Evolutionary conservation across 306 rosid species (phyloP).

Genomic region (Cicer arietinum): DNA sequence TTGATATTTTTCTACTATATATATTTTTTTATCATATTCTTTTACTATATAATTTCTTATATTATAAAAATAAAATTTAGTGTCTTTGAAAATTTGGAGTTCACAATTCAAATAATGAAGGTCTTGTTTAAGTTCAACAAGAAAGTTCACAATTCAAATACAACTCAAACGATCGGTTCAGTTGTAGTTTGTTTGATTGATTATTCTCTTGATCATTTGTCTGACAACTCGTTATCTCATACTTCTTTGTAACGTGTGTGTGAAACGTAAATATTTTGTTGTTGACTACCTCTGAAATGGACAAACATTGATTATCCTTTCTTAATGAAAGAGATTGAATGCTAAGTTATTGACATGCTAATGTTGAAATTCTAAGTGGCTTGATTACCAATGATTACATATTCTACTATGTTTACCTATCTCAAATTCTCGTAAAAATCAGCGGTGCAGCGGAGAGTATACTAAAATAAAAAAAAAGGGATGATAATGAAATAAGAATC

Average conservation of each 20-base stretch:
- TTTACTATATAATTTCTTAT: too few relatives aligned
- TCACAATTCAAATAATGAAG: too few relatives aligned
- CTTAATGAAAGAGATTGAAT: constrained; percentile 21
- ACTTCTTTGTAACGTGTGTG: constrained; percentile 30
- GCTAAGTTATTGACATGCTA: not conserved
- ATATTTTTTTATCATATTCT: too few relatives aligned
- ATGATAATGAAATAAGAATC: too few relatives aligned
- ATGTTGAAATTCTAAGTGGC: not conserved
- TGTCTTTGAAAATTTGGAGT: too few relatives aligned
- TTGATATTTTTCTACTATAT: too few relatives aligned
- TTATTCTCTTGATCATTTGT: constrained; percentile 13
- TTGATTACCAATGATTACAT: not conserved
- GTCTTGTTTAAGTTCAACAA: too few relatives aligned
- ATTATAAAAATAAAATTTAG: too few relatives aligned
- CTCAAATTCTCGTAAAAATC: not conserved
- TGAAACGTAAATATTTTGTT: not conserved
- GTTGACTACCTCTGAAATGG: constrained; percentile 3
- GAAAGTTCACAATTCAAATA: too few relatives aligned
- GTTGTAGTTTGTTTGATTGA: constrained; percentile 64
- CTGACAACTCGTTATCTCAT: constrained; percentile 1
- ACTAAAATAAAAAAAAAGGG: too few relatives aligned
- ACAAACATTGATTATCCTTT: constrained; percentile 12
- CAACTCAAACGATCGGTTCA: constrained; percentile 59
- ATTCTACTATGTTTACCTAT: not conserved
- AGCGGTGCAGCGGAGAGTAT: too few relatives aligned